These are phyloP conservation scores for Chytridium lagenaria DNA, from an alignment of 371 early-diverging fungal species.

Conservation along the genomic window DNA sequence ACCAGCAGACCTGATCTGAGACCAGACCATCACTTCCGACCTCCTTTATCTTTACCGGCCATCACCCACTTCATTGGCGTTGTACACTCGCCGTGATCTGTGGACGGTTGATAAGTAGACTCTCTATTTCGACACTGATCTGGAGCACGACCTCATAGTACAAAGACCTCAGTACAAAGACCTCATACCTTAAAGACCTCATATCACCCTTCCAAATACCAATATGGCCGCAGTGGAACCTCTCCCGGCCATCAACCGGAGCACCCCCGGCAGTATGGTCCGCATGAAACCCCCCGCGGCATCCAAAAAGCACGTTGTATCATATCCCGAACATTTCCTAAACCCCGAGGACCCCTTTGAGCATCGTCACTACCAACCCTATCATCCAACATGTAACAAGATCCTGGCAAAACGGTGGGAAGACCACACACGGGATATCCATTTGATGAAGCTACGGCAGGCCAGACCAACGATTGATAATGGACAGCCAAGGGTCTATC, in stretches of 20 bases:
- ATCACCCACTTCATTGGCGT: no score
- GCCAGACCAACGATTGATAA: conserved; percentile 52
- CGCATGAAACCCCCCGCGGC: neutral
- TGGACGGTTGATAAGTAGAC: no score
- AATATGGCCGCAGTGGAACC: conserved; percentile 17
- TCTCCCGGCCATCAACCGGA: conserved; percentile 13
- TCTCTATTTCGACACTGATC: no score
- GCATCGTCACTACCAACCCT: conserved; percentile 48
- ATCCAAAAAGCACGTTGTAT: no score
- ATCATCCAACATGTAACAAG: conserved; percentile 52
- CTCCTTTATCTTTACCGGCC: no score
- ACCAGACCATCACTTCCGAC: no score
- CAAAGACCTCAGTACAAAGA: neutral
- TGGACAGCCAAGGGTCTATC: conserved; percentile 43
- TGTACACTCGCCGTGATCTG: no score
- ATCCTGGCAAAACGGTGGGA: conserved; percentile 51
- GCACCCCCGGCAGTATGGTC: neutral
- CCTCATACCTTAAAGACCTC: no score
- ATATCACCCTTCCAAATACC: no score
- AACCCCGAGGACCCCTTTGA: conserved; percentile 35
- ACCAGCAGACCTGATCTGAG: no score
- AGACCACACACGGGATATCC: conserved; percentile 35
- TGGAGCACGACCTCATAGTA: conserved; percentile 9
- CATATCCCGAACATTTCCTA: conserved; percentile 7
- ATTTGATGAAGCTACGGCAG: conserved; percentile 38